phyloP scores from a whole-genome alignment of 768 basidiomycete genomes.

The Phanerochaete carnosa region DNA sequence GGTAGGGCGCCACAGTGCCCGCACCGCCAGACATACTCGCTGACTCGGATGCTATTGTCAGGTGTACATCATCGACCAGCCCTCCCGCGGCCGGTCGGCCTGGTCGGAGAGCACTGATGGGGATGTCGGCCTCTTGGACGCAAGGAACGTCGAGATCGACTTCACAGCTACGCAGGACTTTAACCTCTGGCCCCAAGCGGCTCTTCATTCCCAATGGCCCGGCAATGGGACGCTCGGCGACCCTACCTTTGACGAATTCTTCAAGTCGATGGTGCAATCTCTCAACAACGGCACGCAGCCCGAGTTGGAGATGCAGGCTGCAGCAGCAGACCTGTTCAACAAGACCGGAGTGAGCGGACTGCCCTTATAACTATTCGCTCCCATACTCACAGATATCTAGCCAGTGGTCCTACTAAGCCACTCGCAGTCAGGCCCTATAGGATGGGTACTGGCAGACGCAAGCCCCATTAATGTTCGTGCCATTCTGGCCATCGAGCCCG shows the following conservation, averaged over 20 bases:
- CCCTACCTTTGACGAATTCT: slow-evolving; percentile 42
- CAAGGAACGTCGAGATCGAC: background rate
- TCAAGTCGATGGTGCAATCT: slow-evolving; percentile 38
- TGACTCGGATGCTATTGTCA: background rate
- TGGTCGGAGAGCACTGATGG: background rate
- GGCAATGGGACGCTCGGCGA: slow-evolving; percentile 49
- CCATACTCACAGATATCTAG: background rate
- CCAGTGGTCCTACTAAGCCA: slow-evolving; percentile 10
- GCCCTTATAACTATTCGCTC: background rate
- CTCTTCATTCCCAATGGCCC: slow-evolving; percentile 49
- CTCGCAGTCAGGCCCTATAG: no score
- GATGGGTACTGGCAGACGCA: no score
- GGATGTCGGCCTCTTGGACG: background rate
- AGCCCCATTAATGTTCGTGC: no score
- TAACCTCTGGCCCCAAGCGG: slow-evolving; percentile 44
- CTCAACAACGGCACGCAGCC: slow-evolving; percentile 33
- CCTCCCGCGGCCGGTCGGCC: background rate
- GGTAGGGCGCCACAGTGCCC: no score
- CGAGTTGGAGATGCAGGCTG: slow-evolving; percentile 37
- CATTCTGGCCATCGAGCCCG: no score
- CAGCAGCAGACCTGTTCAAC: slow-evolving; percentile 42
- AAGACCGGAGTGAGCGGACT: slow-evolving; percentile 47
- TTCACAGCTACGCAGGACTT: slow-evolving; percentile 25
- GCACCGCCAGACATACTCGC: no score
- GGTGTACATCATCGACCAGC: slow-evolving; percentile 3